phyloP scores from a whole-genome alignment of 1,284 basidiomycete genomes.

The Fomitopsis betulina region DNA sequence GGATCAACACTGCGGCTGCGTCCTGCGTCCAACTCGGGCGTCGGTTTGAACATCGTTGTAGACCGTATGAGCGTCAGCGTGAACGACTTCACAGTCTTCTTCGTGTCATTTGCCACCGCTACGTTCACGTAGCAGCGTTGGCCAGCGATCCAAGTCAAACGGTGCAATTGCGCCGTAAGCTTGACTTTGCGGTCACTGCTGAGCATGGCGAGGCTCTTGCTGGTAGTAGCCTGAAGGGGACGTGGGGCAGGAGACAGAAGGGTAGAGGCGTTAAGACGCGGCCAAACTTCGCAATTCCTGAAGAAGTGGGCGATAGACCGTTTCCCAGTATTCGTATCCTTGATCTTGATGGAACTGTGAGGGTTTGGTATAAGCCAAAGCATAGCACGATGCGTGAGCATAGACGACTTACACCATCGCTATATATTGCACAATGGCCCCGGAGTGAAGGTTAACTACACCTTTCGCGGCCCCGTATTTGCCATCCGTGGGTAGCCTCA shows the following conservation, averaged over 20 bases:
- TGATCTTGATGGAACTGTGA: slow-evolving; percentile 73
- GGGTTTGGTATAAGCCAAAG: slow-evolving; percentile 6
- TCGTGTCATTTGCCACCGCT: slow-evolving; percentile 69
- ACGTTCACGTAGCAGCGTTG: slow-evolving; percentile 78
- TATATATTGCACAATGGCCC: slow-evolving; percentile 77
- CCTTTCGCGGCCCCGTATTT: slow-evolving; percentile 70
- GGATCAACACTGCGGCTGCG: slow-evolving; percentile 32
- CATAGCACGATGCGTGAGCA: not conserved
- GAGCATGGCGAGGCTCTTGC: slow-evolving; percentile 59
- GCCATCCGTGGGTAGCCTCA: slow-evolving; percentile 66
- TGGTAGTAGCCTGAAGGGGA: slow-evolving; percentile 58
- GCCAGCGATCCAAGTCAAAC: slow-evolving; percentile 83
- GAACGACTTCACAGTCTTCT: slow-evolving; percentile 68
- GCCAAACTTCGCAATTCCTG: slow-evolving; percentile 80
- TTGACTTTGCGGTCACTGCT: slow-evolving; percentile 64
- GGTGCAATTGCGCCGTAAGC: slow-evolving; percentile 70
- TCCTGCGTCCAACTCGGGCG: slow-evolving; percentile 38
- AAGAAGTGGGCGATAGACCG: slow-evolving; percentile 92
- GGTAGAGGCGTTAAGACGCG: slow-evolving; percentile 65
- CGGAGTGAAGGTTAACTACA: slow-evolving; percentile 47
- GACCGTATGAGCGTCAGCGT: slow-evolving; percentile 70
- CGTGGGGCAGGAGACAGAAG: slow-evolving; percentile 61
- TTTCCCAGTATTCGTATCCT: slow-evolving; percentile 55
- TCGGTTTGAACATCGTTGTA: slow-evolving; percentile 64
- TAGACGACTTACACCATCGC: slow-evolving; percentile 62